These are phyloP conservation scores for Emydomyces testavorans DNA, from an alignment of 2,329 filamentous ascomycete genomes.

Conservation along the genomic window DNA sequence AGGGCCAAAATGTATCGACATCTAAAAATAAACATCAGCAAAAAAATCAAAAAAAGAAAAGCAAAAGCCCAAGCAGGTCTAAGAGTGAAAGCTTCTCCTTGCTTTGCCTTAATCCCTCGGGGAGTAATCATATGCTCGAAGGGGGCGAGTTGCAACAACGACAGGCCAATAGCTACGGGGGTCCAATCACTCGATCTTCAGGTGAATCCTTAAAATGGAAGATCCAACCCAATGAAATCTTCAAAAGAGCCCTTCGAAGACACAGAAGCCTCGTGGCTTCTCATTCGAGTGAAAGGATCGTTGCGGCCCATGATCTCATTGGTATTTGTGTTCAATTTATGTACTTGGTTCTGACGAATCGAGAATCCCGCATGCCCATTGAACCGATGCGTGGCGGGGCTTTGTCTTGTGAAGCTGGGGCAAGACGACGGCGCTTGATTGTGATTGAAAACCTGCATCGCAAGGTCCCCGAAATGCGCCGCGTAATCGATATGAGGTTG, in stretches of 20 bases:
- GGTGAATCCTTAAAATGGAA: neutral
- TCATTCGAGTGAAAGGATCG: conserved; percentile 13
- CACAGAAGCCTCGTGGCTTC: neutral
- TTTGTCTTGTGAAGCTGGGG: neutral
- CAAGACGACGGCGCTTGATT: neutral
- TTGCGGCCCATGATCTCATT: conserved; percentile 14
- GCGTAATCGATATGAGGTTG: neutral
- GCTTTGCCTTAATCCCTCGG: neutral
- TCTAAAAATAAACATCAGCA: neutral
- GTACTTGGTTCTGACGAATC: conserved; percentile 11
- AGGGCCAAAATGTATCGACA: conserved; percentile 2
- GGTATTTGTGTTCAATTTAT: conserved; percentile 14
- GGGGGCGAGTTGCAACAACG: neutral
- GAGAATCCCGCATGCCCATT: conserved; percentile 11
- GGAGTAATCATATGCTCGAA: neutral
- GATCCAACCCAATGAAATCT: conserved; percentile 10
- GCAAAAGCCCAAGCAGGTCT: conserved; percentile 4
- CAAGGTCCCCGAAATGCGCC: neutral
- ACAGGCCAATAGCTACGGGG: neutral
- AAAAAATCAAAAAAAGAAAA: conserved; percentile 1
- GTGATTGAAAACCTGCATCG: neutral
- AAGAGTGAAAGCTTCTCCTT: neutral
- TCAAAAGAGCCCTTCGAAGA: conserved; percentile 14
- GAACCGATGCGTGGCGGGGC: neutral
- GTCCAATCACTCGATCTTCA: neutral